Evolutionary conservation across 2,329 filamentous ascomycete genomes (phyloP).

Genomic region (Endoconidiophora laricicola): DNA sequence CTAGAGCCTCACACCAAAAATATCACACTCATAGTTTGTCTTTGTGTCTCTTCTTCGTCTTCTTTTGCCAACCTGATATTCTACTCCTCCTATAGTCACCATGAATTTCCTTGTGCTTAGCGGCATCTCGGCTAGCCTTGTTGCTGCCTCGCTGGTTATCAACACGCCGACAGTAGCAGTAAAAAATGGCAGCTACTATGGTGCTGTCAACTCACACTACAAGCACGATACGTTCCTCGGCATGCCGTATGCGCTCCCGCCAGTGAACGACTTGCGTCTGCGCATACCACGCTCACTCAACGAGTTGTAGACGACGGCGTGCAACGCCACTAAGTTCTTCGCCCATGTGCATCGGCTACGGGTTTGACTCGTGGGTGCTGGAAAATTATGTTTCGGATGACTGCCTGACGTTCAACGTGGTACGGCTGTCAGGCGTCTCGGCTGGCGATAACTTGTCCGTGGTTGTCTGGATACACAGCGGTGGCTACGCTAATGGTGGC

Average conservation of each 20-base stretch:
- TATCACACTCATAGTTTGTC: too few species aligned
- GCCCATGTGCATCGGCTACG: slow-evolving; percentile 33
- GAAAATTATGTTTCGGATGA: slow-evolving; percentile 15
- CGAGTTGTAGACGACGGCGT: slow-evolving; percentile 24
- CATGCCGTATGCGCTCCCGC: slow-evolving; percentile 38
- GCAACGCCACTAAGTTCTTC: slow-evolving; percentile 29
- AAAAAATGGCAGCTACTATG: slow-evolving; percentile 31
- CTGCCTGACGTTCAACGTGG: slow-evolving; percentile 19
- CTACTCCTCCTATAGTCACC: too few species aligned
- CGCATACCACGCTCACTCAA: slow-evolving; percentile 32
- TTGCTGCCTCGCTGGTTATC: background rate
- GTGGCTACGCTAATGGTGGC: slow-evolving; percentile 25
- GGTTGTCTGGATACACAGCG: slow-evolving; percentile 20
- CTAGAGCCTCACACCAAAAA: too few species aligned
- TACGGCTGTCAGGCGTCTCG: slow-evolving; percentile 16
- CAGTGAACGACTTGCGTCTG: slow-evolving; percentile 36
- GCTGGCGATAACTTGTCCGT: slow-evolving; percentile 15
- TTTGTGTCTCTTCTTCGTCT: too few species aligned
- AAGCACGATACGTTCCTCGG: slow-evolving; percentile 34
- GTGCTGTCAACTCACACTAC: slow-evolving; percentile 20
- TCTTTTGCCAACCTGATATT: too few species aligned
- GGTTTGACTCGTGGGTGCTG: slow-evolving; percentile 19
- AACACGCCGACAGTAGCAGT: slow-evolving; percentile 3
- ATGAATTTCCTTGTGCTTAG: too few species aligned
- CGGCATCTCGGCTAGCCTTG: background rate